Base-by-base conservation (phyloP, 176 grass and related monocot genomes). In the Coix lacrymajobi region DNA sequence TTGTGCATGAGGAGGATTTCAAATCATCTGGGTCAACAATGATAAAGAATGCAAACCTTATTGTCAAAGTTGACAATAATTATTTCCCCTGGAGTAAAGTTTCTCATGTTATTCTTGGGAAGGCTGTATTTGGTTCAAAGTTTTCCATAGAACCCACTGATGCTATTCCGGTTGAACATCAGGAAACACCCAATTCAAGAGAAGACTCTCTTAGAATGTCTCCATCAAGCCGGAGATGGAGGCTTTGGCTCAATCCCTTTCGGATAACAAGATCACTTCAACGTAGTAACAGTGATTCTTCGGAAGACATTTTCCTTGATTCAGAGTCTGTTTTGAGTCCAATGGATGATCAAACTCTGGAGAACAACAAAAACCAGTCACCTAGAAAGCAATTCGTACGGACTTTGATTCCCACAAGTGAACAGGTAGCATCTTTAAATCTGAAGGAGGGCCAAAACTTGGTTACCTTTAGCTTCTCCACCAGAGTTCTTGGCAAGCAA, bases 401-500 rank as follows among this genome's bases (percentile, higher is more conserved):
- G 70, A 92, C 97, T 87, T 90, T 94, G 85, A 96, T 95, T 81
- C 97, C 93, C 63, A 99, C 91, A 58, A 99, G 89, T n/a, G 97
- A 99, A 78, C 91, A 99, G 85, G 90, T 99, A 69, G 91, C 97
- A 80, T 96, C 91, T 56, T 84, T 99, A 79, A 92, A 96, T 88
- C 69, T 99, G 60, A 96, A 86, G 83, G 97, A 99, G 75, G 97
- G 97, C 45, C 97, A 96, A 61, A 99, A 99, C 70, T 87, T 94
- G 81, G 85, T 99, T 60, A 84, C 97, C 15, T 99, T 99, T 89
- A 99, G 89, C 85, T 99, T 99, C 77, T 76, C 26, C 58, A 96
- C 97, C 45, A 96, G 93, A 90, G 93, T 99, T 89, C 81, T 99
- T 68, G 97, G 97, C 63, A 94, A 88, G 68, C 97, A 99, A 79